Evolutionary conservation across 176 grass and related monocot genomes (phyloP).

Genomic region (Rhynchospora pubera): DNA sequence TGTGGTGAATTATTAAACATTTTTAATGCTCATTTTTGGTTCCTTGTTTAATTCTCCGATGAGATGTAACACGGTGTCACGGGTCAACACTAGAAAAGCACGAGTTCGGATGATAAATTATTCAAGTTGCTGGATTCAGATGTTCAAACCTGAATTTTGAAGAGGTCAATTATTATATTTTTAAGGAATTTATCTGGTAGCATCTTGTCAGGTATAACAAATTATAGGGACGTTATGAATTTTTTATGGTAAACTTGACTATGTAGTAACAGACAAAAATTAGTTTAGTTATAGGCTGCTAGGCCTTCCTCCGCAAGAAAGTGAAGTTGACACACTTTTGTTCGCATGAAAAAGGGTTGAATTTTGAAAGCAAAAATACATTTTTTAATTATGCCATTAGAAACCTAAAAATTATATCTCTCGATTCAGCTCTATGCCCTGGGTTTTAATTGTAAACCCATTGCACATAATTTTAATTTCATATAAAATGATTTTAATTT

Average conservation of each 20-base stretch:
- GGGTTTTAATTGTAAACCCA: too few relatives aligned
- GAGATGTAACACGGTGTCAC: neutral
- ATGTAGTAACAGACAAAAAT: neutral
- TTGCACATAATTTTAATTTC: too few relatives aligned
- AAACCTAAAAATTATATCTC: neutral
- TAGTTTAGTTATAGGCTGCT: neutral
- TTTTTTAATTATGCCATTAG: neutral
- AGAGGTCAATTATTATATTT: neutral
- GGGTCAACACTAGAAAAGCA: neutral
- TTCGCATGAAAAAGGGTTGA: neutral
- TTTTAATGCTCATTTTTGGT: neutral
- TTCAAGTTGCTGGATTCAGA: neutral
- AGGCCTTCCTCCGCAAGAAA: constrained; percentile 7
- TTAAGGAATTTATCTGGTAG: neutral
- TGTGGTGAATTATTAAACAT: neutral
- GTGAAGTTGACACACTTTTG: neutral
- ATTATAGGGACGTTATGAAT: constrained; percentile 6
- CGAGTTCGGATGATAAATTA: neutral
- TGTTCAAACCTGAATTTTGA: neutral
- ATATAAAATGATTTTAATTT: too few relatives aligned
- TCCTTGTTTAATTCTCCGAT: neutral
- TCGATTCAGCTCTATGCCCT: too few relatives aligned
- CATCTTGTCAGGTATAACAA: constrained; percentile 15
- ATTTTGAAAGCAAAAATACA: neutral
- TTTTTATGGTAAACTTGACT: neutral